Evolutionary conservation across 1,139 yeast genomes (phyloP), one percentile per base, ranked within the genome.

Genomic region (Saccharomyces hybrid): DNA sequence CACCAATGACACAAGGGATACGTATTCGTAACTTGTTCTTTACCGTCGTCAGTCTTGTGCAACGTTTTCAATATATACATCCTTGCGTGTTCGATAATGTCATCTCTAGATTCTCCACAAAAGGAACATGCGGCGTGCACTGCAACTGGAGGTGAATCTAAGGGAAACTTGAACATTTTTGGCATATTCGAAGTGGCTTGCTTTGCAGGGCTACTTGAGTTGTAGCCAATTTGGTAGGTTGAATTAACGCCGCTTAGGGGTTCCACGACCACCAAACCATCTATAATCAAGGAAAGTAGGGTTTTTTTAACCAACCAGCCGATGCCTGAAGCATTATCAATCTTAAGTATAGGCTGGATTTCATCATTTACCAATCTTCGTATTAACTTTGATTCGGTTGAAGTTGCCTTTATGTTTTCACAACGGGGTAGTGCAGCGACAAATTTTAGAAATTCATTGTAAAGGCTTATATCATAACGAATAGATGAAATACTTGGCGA

Each of bases 1-100:
- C 98, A 93, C 65, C 82, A 85, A 61, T 85, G 85, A 68, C 98
- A 93, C 50, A 91, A 74, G n/a, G 96, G 89, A 63, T 86, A 85
- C 51, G 69, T 78, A 54, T 66, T 65, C 11, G 61, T 66, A 28
- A 73, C 64, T 62, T 63, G 65, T 2, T 67, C 68, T 2, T 58
- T 56, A 1, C 68, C 69, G 54, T 63, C 64, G 13, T 67, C 70
- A 5, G 55, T 56, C 47, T 58, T 63, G 20, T 50, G 59, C 48
- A 62, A 63, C 1, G 68, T 66, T 59, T 83, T 85, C 64, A 90
- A 73, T 53, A 80, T 79, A 69, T 90, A 88, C 61, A 88, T 72
- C 59, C 98, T 78, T 3, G 91, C 85, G 69, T 88, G 91, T 60
- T 85, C 87, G 58, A 88, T 74, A 56, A 81, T 78, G 61, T 83